These are phyloP conservation scores for Saturnispora quitensis DNA, from an alignment of 805 yeast genomes.

Conservation along the genomic window DNA sequence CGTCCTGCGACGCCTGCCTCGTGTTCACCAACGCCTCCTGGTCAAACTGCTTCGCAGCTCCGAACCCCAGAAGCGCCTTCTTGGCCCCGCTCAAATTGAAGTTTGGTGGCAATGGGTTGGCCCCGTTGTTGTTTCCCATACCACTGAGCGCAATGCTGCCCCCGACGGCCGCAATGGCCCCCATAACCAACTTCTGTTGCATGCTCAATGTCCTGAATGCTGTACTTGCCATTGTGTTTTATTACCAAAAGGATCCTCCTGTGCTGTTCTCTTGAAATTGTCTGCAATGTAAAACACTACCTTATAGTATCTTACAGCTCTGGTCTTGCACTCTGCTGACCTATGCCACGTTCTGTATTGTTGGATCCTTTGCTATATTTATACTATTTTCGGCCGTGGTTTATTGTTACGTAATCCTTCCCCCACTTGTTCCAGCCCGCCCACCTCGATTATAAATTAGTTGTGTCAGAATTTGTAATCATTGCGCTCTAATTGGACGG, in stretches of 20 bases:
- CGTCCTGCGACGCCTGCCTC: constrained; percentile 25
- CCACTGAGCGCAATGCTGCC: neutral
- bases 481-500: neutral
- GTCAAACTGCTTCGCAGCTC: constrained; percentile 29
- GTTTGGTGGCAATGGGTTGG: neutral
- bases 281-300: too few relatives aligned
- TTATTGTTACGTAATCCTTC: neutral
- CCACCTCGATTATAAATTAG: neutral
- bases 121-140: neutral
- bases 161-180: neutral
- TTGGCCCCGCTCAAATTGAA: neutral
- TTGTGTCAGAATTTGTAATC: neutral
- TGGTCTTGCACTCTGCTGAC: neutral
- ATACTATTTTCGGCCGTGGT: neutral
- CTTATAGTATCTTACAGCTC: too few relatives aligned
- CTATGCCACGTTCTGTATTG: neutral
- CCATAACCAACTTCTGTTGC: neutral
- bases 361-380: neutral
- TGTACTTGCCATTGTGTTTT: neutral
- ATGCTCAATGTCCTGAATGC: neutral
- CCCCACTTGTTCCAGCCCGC: neutral
- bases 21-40: constrained; percentile 17
- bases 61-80: constrained; percentile 16
- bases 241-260: too few relatives aligned
- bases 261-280: too few relatives aligned